Conservation (phyloP, 768 basidiomycete species). For the Boletus bicolor region DNA sequence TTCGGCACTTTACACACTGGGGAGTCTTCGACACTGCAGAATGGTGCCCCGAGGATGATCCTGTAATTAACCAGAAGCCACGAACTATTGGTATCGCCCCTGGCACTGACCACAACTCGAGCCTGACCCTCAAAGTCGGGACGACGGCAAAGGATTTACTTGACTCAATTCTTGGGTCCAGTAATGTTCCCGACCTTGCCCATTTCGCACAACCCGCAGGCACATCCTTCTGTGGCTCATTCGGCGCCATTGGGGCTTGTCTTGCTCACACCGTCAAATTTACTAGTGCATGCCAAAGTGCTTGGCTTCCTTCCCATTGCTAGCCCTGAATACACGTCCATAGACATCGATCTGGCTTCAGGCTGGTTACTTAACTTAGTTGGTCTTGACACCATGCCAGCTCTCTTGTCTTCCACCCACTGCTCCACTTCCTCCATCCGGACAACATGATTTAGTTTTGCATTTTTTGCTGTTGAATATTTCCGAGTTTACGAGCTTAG, state of each 20-base stretch:
- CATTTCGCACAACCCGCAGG: slow-evolving; percentile 11
- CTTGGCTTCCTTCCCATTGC: slow-evolving; percentile 22
- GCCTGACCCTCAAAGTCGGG: background rate
- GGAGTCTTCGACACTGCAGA: slow-evolving; percentile 14
- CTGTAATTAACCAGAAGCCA: slow-evolving; percentile 28
- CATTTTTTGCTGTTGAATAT: too few species aligned
- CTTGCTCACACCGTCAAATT: slow-evolving; percentile 21
- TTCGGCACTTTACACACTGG: slow-evolving; percentile 6
- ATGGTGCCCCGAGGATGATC: slow-evolving; percentile 33
- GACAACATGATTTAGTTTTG: background rate
- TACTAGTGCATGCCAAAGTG: slow-evolving; percentile 15
- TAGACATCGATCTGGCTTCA: background rate
- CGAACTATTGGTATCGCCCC: slow-evolving; percentile 30
- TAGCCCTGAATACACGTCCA: slow-evolving; percentile 1
- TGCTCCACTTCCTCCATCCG: too few species aligned
- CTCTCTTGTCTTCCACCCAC: background rate
- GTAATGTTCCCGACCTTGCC: background rate
- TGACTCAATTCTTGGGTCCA: slow-evolving; percentile 25
- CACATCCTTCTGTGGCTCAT: slow-evolving; percentile 26
- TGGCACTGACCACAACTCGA: slow-evolving; percentile 14
- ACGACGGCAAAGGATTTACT: slow-evolving; percentile 28
- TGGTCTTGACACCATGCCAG: background rate
- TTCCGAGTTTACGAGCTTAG: slow-evolving; percentile 15
- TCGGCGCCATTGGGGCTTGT: slow-evolving; percentile 23
- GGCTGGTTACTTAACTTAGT: background rate